Evolutionary conservation across 495 filamentous ascomycete genomes (phyloP).

Genomic region (Thermothielavioides terrestris): DNA sequence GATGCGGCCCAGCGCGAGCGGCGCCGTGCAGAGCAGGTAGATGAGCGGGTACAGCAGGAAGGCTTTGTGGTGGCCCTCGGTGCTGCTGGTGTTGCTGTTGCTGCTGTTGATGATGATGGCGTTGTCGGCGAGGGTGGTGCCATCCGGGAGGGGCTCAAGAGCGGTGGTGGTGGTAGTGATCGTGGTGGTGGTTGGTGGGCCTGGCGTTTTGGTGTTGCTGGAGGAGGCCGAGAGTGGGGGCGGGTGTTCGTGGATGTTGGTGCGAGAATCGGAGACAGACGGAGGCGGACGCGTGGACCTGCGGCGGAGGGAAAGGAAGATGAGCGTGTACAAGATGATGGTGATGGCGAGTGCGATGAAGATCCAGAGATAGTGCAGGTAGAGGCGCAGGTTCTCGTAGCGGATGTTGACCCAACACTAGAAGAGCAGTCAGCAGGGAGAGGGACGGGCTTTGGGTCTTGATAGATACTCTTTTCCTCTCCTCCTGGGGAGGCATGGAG

Average conservation of each 20-base stretch:
- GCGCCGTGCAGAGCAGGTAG: slow-evolving; percentile 62
- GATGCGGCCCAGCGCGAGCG: slow-evolving; percentile 62
- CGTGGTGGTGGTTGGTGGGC: background rate
- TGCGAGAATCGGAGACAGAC: background rate
- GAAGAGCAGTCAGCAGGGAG: background rate
- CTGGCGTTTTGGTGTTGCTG: background rate
- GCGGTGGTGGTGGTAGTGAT: slow-evolving; percentile 50
- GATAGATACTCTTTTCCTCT: too few species aligned
- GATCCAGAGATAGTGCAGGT: slow-evolving; percentile 74
- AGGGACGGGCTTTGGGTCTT: too few species aligned
- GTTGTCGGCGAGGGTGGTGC: background rate
- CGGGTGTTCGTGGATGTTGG: background rate
- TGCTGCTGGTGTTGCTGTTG: background rate
- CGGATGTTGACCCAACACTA: slow-evolving; percentile 64
- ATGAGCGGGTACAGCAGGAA: slow-evolving; percentile 70
- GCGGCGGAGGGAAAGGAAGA: slow-evolving; percentile 51
- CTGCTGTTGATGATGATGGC: background rate
- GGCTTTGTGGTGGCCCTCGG: slow-evolving; percentile 47
- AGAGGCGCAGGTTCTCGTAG: slow-evolving; percentile 54
- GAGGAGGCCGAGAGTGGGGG: background rate
- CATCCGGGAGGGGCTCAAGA: slow-evolving; percentile 39
- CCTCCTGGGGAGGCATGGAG: too few species aligned
- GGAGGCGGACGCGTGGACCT: slow-evolving; percentile 14
- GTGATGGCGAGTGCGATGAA: slow-evolving; percentile 61
- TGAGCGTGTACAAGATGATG: slow-evolving; percentile 53